Conservation (phyloP, 768 basidiomycete species). For the Boletus subcaerulescens region DNA sequence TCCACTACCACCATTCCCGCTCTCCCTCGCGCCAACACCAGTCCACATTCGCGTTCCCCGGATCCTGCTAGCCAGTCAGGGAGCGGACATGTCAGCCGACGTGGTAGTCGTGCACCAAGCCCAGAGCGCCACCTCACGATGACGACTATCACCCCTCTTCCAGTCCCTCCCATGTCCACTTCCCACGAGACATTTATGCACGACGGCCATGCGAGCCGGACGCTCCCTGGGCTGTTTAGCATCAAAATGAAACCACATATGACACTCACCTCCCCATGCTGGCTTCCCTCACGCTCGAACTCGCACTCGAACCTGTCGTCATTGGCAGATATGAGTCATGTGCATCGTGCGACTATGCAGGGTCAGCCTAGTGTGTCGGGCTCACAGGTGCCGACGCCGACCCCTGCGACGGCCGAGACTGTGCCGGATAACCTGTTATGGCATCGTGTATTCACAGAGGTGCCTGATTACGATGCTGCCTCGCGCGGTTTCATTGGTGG, state of each 20-base stretch:
- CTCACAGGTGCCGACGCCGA: constrained; percentile 1
- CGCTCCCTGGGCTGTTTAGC: constrained; percentile 49
- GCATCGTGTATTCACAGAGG: constrained; percentile 66
- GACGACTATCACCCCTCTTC: neutral
- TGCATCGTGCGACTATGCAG: constrained; percentile 5
- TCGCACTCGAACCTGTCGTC: constrained; percentile 32
- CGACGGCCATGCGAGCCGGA: constrained; percentile 47
- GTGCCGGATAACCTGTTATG: constrained; percentile 39
- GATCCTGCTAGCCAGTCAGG: constrained; percentile 26
- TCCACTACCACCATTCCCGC: constrained; percentile 33
- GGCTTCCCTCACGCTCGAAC: constrained; percentile 39
- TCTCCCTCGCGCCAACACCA: constrained; percentile 14
- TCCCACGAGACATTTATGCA: constrained; percentile 53
- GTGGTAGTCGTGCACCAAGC: constrained; percentile 50
- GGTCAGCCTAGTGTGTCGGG: neutral
- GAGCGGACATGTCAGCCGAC: constrained; percentile 32
- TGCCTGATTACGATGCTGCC: constrained; percentile 85
- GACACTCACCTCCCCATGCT: constrained; percentile 40
- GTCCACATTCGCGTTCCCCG: constrained; percentile 16
- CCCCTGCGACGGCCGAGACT: constrained; percentile 13
- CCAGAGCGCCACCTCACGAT: constrained; percentile 45
- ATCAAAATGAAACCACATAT: constrained; percentile 64
- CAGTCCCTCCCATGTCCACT: constrained; percentile 11
- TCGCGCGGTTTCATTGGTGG: constrained; percentile 88
- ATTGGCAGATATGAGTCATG: neutral